Conservation (phyloP, 2,329 filamentous ascomycete species). For the Acrodontium crateriforme region DNA sequence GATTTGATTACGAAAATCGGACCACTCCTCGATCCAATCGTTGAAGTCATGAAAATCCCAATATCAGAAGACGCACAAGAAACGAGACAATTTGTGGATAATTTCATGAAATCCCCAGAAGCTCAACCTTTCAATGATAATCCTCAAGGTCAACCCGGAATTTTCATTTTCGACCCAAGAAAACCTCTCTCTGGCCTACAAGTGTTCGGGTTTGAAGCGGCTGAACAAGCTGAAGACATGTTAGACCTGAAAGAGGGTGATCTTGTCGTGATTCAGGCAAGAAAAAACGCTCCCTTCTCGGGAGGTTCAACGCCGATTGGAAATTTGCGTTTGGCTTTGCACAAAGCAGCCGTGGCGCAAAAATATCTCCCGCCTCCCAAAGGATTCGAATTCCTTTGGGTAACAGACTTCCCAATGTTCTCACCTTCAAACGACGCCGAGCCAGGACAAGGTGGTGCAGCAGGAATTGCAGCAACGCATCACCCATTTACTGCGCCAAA, state of each 20-base stretch:
- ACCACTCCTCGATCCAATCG: slow-evolving; percentile 48
- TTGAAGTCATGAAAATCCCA: slow-evolving; percentile 62
- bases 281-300: slow-evolving; percentile 47
- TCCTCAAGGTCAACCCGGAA: slow-evolving; percentile 62
- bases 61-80: slow-evolving; percentile 39
- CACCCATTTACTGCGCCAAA: slow-evolving; percentile 92
- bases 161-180: slow-evolving; percentile 60
- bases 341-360: slow-evolving; percentile 53
- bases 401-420: slow-evolving; percentile 86
- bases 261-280: slow-evolving; percentile 68
- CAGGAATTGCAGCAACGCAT: slow-evolving; percentile 76
- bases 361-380: slow-evolving; percentile 38
- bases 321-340: slow-evolving; percentile 55
- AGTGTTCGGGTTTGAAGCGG: slow-evolving; percentile 60
- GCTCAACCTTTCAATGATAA: slow-evolving; percentile 49
- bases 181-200: slow-evolving; percentile 66
- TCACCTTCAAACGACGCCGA: slow-evolving; percentile 50
- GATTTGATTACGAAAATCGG: slow-evolving; percentile 66
- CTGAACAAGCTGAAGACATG: slow-evolving; percentile 41
- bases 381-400: slow-evolving; percentile 64
- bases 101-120: slow-evolving; percentile 57
- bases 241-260: slow-evolving; percentile 55
- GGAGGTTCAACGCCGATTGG: slow-evolving; percentile 65
- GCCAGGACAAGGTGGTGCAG: slow-evolving; percentile 66
- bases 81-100: slow-evolving; percentile 47